Percentiles rank a stretch among this genome's conserved stretches.
Conservation (phyloP, 768 basidiomycete genomes). For the Kwoniella heveanensis region DNA sequence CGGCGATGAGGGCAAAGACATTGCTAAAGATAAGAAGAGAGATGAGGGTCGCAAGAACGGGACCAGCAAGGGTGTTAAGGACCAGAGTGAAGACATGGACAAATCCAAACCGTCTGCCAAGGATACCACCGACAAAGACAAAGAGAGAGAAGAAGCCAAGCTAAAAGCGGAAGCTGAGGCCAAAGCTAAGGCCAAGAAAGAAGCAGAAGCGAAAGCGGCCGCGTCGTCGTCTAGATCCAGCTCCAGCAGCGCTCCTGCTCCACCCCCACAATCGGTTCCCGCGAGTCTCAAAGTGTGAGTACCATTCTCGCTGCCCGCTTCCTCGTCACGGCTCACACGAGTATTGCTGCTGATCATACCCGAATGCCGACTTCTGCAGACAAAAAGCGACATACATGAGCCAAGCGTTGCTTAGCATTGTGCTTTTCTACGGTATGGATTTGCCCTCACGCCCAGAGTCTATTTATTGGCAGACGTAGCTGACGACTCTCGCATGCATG, state of each 20-base stretch:
- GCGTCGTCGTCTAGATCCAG: neutral
- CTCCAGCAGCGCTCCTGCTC: neutral
- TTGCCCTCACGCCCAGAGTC: too few species aligned
- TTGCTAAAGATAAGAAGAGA: neutral
- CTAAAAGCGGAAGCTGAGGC: conserved; percentile 20
- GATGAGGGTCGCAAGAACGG: neutral
- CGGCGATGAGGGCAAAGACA: conserved; percentile 11
- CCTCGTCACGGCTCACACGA: too few species aligned
- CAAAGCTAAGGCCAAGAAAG: conserved; percentile 16
- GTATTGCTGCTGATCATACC: too few species aligned
- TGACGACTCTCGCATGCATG: too few species aligned
- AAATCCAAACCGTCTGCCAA: neutral
- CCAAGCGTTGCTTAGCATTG: conserved; percentile 34
- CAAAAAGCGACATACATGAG: conserved; percentile 37
- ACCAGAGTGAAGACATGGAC: neutral
- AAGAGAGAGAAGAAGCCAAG: conserved; percentile 15
- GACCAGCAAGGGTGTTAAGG: neutral
- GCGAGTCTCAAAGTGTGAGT: conserved; percentile 38
- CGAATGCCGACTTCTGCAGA: conserved; percentile 9
- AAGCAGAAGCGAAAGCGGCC: conserved; percentile 23
- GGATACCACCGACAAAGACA: neutral
- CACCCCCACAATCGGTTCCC: neutral
- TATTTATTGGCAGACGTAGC: too few species aligned
- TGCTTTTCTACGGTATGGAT: conserved; percentile 38
- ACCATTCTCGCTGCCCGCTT: neutral